Evolutionary conservation across 2,329 filamentous ascomycete species (phyloP), one percentile per base, ranked within the genome.

Genomic region (Cladosporium austrohemisphaericum): DNA sequence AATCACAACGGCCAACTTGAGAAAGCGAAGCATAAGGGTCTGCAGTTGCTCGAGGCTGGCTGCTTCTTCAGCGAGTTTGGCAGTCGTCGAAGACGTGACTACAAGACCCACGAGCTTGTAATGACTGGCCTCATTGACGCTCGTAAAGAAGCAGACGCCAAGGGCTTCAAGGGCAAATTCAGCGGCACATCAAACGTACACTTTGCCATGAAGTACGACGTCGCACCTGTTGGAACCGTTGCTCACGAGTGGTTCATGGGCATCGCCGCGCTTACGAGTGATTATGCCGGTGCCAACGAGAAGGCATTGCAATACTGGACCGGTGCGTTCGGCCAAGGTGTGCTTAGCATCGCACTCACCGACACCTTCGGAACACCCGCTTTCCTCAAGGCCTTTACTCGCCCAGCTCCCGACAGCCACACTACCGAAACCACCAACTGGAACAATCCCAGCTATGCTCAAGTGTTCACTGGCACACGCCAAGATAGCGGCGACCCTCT

Each of bases 171-270:
- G 1, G 91, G 92, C 8, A 85, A 83, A 65, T 76, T 97, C 38
- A 81, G 85, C 0, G 93, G 93, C 9, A 95, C 92, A 0, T 97
- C 91, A 68, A 98, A 98, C 63, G 93, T 98, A 3, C 92, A 97
- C 66, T 82, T 98, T 57, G 93, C 93, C 9, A 95, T 95, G 89
- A 86, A 89, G 61, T 92, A 95, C 69, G 83, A 82, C 36, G 81
- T 96, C 37, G 73, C 82, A 3, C 90, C 93, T 0, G 80, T 97
- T 10, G 93, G 93, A 4, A 98, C 93, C 0, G 84, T 88, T 2
- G 93, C 93, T 1, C 93, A 98, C 64, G 93, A 98, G 71, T 98
- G 93, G 93, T 97, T 96, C 74, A 98, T 98, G 93, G 91, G 89
- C 33, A 92, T 95, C 55, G 93, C 93, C 1, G 91, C 93, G 31